phyloP scores from a whole-genome alignment of 805 yeast genomes.

The Yarrowia porcina region DNA sequence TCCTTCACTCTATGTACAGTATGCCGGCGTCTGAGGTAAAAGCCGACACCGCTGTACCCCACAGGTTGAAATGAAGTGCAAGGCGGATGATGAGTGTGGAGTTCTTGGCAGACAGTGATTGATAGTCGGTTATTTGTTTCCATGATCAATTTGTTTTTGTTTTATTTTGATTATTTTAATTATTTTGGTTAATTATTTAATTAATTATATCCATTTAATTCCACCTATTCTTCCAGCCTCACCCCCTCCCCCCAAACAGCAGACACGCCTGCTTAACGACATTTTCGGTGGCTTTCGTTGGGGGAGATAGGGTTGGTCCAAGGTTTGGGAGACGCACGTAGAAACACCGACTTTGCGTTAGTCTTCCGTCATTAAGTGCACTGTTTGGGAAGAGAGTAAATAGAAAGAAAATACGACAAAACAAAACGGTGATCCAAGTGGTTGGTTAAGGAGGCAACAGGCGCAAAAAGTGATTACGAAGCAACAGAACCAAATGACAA shows the following conservation, averaged over 20 bases:
- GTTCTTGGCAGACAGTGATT: background rate
- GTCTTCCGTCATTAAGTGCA: background rate
- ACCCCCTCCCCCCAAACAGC: background rate
- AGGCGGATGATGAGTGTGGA: background rate
- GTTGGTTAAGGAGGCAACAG: too few species aligned
- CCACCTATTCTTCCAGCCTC: too few species aligned
- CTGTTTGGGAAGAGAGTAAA: slow-evolving; percentile 4
- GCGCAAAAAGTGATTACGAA: too few species aligned
- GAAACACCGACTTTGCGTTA: background rate
- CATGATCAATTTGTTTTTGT: background rate
- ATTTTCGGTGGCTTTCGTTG: background rate
- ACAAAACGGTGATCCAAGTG: too few species aligned
- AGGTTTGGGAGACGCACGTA: background rate
- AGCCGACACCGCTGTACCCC: background rate
- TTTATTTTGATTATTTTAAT: too few species aligned
- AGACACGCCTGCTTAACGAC: background rate
- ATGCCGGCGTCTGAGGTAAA: background rate
- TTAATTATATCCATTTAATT: too few species aligned
- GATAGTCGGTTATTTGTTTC: too few species aligned
- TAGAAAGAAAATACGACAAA: too few species aligned
- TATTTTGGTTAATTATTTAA: too few species aligned
- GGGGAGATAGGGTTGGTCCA: background rate
- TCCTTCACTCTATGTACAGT: background rate
- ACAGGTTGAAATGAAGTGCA: background rate
- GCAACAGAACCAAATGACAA: too few species aligned